phyloP scores from a whole-genome alignment of 495 filamentous ascomycete species.

The Cryomyces minteri region DNA sequence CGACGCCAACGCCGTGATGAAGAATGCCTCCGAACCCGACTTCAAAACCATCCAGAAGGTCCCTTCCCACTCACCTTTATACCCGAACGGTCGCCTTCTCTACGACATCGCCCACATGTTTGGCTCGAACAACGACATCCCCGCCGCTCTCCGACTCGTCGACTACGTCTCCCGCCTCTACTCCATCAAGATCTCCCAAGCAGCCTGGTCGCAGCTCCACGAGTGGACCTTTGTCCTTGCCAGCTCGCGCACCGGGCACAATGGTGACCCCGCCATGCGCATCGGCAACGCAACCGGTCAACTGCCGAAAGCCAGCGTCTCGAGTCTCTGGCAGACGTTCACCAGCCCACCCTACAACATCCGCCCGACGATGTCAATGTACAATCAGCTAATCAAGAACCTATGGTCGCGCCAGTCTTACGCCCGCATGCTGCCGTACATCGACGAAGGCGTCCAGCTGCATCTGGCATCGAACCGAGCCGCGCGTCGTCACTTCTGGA shows the following conservation, averaged over 20 bases:
- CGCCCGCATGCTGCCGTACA: background rate
- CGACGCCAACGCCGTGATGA: slow-evolving; percentile 27
- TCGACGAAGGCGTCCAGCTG: slow-evolving; percentile 2
- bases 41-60: background rate
- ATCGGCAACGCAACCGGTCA: slow-evolving; percentile 9
- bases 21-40: slow-evolving; percentile 8
- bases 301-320: slow-evolving; percentile 25
- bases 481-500: background rate
- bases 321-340: slow-evolving; percentile 34
- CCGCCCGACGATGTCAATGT: slow-evolving; percentile 33
- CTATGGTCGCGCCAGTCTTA: slow-evolving; percentile 3
- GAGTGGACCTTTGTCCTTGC: slow-evolving; percentile 39
- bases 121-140: slow-evolving; percentile 36
- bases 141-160: slow-evolving; percentile 31
- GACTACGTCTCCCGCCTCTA: slow-evolving; percentile 39
- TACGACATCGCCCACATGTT: slow-evolving; percentile 39
- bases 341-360: slow-evolving; percentile 36
- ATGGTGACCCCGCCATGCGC: background rate
- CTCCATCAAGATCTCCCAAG: slow-evolving; percentile 25
- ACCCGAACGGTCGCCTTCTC: slow-evolving; percentile 34
- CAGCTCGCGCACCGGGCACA: slow-evolving; percentile 9
- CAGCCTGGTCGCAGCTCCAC: slow-evolving; percentile 39
- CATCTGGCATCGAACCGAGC: background rate
- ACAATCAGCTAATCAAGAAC: slow-evolving; percentile 30
- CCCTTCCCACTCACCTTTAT: slow-evolving; percentile 27